Percentiles rank a stretch among this genome's conserved stretches.
phyloP scores from a whole-genome alignment of 306 rosid genomes.

The Ammopiptanthus mongolicus region DNA sequence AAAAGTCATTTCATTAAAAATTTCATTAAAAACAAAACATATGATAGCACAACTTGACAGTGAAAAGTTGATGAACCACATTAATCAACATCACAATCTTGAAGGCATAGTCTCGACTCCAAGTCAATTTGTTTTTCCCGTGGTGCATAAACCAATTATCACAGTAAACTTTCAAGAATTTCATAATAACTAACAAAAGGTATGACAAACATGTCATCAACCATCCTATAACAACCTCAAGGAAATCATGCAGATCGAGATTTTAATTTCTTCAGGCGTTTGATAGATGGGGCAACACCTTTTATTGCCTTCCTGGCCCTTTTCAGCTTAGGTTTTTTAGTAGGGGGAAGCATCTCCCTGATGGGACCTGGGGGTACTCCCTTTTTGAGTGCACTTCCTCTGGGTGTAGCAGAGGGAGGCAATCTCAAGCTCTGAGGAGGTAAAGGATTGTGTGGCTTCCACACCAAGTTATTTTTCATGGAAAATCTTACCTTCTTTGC shows the following conservation, averaged over 20 bases:
- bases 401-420: conserved; percentile 91
- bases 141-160: conserved; percentile 31
- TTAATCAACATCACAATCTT: conserved; percentile 7
- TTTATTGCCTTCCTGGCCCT: conserved; percentile 58
- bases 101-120: conserved; percentile 4
- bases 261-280: conserved; percentile 68
- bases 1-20: not conserved
- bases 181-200: conserved; percentile 13
- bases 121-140: conserved; percentile 20
- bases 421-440: conserved; percentile 87
- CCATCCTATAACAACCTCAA: conserved; percentile 14
- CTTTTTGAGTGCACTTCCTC: conserved; percentile 99
- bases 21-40: not conserved
- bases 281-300: conserved; percentile 45
- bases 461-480: conserved; percentile 86
- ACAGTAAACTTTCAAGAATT: conserved; percentile 22
- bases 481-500: conserved; percentile 83
- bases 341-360: conserved; percentile 53
- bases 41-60: conserved; percentile 3
- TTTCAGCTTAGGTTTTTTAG: conserved; percentile 59
- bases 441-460: conserved; percentile 91
- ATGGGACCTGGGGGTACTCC: conserved; percentile 95
- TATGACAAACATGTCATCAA: conserved; percentile 16
- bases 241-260: conserved; percentile 32
- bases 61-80: not conserved